phyloP scores from a whole-genome alignment of 495 filamentous ascomycete genomes.

The Xylaria grammica region DNA sequence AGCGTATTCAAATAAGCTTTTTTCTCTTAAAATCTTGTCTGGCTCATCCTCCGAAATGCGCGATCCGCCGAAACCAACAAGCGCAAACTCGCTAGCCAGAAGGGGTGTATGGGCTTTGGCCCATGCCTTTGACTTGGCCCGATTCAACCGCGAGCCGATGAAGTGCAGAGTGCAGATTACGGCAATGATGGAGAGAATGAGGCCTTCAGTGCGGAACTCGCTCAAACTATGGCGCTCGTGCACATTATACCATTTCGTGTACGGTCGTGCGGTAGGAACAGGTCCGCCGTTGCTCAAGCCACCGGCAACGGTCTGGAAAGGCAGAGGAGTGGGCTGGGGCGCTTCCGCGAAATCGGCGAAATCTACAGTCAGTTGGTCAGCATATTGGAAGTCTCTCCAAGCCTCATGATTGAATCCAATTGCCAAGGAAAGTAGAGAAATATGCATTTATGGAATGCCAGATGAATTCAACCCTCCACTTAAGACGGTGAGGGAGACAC shows the following conservation, averaged over 20 bases:
- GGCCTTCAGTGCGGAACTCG: slow-evolving; percentile 87
- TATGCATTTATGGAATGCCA: not conserved
- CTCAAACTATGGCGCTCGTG: slow-evolving; percentile 81
- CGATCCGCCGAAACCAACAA: slow-evolving; percentile 75
- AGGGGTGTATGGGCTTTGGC: slow-evolving; percentile 71
- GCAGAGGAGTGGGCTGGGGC: slow-evolving; percentile 64
- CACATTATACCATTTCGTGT: slow-evolving; percentile 95
- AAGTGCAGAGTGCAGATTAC: slow-evolving; percentile 78
- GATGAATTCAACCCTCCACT: not conserved
- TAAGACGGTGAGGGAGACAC: slow-evolving; percentile 28
- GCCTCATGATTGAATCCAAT: not conserved
- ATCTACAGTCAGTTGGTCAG: slow-evolving; percentile 51
- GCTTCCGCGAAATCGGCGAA: slow-evolving; percentile 80
- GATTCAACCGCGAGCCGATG: slow-evolving; percentile 82
- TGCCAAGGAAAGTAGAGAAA: not conserved
- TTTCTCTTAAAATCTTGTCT: slow-evolving; percentile 77
- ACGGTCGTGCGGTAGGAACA: slow-evolving; percentile 61
- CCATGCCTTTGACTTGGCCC: slow-evolving; percentile 79
- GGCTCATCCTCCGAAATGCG: slow-evolving; percentile 47
- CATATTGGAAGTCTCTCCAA: not conserved
- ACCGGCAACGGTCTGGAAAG: slow-evolving; percentile 33
- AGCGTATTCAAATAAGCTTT: slow-evolving; percentile 78
- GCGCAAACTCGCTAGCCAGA: slow-evolving; percentile 81
- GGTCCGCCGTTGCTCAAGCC: slow-evolving; percentile 45
- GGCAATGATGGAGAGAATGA: slow-evolving; percentile 76